These are phyloP conservation scores for Claviceps arundinis DNA, from an alignment of 2,329 filamentous ascomycete species.

Conservation along the genomic window DNA sequence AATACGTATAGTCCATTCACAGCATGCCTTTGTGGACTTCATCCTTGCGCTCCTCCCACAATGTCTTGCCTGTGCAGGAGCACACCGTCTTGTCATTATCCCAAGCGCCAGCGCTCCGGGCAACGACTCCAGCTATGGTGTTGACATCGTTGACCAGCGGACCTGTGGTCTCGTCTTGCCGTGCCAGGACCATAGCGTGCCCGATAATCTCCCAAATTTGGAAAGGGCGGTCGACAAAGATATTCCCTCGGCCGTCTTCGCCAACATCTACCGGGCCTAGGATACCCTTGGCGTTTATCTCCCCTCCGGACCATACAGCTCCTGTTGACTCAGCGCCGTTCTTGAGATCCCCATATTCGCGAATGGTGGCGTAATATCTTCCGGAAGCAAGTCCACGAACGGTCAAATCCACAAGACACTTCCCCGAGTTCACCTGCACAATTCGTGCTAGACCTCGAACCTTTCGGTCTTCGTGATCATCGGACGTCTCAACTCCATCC, in stretches of 20 bases:
- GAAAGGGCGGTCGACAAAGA: conserved; percentile 70
- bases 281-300: conserved; percentile 32
- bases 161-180: conserved; percentile 36
- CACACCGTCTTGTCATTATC: conserved; percentile 98
- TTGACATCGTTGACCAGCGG: conserved; percentile 63
- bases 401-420: conserved; percentile 79
- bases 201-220: conserved; percentile 96
- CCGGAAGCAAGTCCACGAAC: conserved; percentile 71
- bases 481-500: conserved; percentile 34
- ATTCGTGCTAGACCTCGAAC: conserved; percentile 84
- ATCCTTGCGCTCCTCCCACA: conserved; percentile 93
- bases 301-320: conserved; percentile 57
- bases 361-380: conserved; percentile 70
- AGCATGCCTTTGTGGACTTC: conserved; percentile 85
- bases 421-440: conserved; percentile 70
- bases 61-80: conserved; percentile 92
- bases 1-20: conserved; percentile 27
- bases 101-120: conserved; percentile 93
- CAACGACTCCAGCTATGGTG: conserved; percentile 86
- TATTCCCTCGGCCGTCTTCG: conserved; percentile 59
- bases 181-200: conserved; percentile 76
- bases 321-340: conserved; percentile 73
- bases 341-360: conserved; percentile 78
- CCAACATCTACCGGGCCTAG: conserved; percentile 68
- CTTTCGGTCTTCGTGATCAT: conserved; percentile 31